Base-by-base conservation (phyloP, 2,329 filamentous ascomycete species). In the Botrytis aclada region DNA sequence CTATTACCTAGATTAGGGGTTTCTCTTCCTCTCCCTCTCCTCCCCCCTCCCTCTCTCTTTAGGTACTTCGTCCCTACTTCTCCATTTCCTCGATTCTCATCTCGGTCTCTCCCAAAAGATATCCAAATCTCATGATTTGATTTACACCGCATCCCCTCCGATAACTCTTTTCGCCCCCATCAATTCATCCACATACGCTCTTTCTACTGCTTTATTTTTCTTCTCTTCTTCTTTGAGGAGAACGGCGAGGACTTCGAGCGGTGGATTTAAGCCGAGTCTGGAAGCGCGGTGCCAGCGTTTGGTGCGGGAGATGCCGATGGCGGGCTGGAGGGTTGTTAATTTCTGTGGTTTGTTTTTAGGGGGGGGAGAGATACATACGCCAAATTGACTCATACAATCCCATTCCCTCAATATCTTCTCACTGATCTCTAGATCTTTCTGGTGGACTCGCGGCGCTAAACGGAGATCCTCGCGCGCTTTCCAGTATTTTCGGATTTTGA, bases 321-420 rank as follows among this genome's bases (percentile, higher is more conserved):
- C 97, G 2, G 96, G 96, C 93, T 97, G 61, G 25, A 1, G 29
- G 25, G 5, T 25, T 34, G 25, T 60, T 39, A 63, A 43, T 22
- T 10, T 25, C 14, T 67, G 1, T 58, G 7, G 12, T 7, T 6
- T 54, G 16, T 14, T 51, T 16, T 32, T 25, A 0, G 51, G 51
- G 60, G 45, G 10, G 6, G 12, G n/a, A 9, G 4, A n/a, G 89
- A 29, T 54, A 56, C 93, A 85, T 89, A 97, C 94, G 72, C 96
- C 96, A 81, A 93, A 99, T 79, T 97, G 93, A 74, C 88, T 93
- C 80, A 91, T 96, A 77, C 97, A 92, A 81, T 99, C 96, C 83
- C 96, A 99, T 81, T 97, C 93, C 75, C 95, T 86, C 79, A 98
- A 83, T 39, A 98, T 89, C 85, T 95, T 97, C 86, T 98, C 95